Percentiles rank a stretch among this genome's conserved stretches.
Evolutionary conservation across 208 protist species (phyloP).

Genomic region (Acanthamoeba lenticulata): DNA sequence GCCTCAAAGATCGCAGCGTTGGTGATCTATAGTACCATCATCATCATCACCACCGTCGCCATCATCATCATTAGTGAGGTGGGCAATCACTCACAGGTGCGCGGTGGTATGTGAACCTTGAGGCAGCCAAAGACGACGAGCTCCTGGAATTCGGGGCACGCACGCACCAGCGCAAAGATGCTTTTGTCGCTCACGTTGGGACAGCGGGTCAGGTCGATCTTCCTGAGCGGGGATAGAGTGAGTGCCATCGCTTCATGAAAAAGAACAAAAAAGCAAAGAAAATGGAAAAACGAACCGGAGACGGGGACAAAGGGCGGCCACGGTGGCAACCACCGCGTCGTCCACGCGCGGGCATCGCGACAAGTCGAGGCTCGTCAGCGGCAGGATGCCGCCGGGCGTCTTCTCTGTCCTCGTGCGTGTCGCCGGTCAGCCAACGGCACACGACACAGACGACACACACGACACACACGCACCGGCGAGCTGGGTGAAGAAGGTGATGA

Average conservation of each 20-base stretch:
- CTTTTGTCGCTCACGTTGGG: neutral
- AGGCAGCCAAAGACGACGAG: neutral
- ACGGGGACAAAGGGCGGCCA: neutral
- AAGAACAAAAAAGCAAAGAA: neutral
- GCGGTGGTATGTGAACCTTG: neutral
- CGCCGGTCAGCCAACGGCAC: no score
- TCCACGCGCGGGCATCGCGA: neutral
- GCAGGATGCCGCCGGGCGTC: neutral
- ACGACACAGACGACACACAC: neutral
- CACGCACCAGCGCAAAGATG: neutral
- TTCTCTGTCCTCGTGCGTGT: neutral
- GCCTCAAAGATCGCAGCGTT: neutral
- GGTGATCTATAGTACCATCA: neutral
- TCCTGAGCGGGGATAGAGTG: neutral
- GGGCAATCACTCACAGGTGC: neutral
- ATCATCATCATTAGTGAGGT: neutral
- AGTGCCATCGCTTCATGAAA: neutral
- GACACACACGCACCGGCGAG: neutral
- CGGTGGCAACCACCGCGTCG: neutral
- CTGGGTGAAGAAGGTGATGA: neutral
- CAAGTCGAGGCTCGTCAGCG: neutral
- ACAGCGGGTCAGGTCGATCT: neutral
- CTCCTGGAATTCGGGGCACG: neutral
- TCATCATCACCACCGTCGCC: no score
- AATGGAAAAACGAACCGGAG: neutral